A percentile compares a stretch with the other conserved stretches of the same genome.
Evolutionary conservation across 2,329 filamentous ascomycete genomes (phyloP).

Genomic region (Emericellopsis cladophorae): DNA sequence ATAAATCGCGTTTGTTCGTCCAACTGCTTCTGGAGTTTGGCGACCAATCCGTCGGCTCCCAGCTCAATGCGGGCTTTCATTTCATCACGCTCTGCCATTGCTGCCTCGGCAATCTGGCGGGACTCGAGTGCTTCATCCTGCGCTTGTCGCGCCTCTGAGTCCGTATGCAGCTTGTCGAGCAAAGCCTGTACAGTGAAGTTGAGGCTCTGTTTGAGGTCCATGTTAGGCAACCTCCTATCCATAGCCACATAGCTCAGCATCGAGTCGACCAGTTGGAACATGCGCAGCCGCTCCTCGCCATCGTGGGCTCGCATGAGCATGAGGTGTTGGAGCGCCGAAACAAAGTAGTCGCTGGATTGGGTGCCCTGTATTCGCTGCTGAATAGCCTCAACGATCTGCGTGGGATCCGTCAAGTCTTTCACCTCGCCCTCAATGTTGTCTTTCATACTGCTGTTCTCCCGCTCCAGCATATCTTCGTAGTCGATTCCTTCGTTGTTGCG

Average conservation of each 20-base stretch:
- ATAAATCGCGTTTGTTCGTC: conserved; percentile 88
- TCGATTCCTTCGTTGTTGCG: conserved; percentile 92
- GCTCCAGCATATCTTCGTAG: conserved; percentile 92
- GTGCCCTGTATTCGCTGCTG: conserved; percentile 72
- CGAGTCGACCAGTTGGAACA: conserved; percentile 97
- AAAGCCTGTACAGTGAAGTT: conserved; percentile 96
- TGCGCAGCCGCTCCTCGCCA: conserved; percentile 78
- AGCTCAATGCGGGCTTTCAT: conserved; percentile 80
- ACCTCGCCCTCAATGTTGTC: conserved; percentile 76
- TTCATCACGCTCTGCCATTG: conserved; percentile 92
- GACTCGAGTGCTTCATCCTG: conserved; percentile 85
- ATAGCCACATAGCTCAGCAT: conserved; percentile 99
- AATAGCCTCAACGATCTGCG: conserved; percentile 90
- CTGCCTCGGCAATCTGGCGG: conserved; percentile 85
- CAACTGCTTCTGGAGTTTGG: conserved; percentile 85
- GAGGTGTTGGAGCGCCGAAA: conserved; percentile 90
- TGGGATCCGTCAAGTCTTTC: conserved; percentile 84
- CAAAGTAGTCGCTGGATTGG: conserved; percentile 86
- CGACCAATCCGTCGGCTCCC: conserved; percentile 85
- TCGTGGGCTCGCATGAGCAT: conserved; percentile 86
- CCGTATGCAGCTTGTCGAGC: conserved; percentile 90
- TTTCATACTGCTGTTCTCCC: conserved; percentile 80
- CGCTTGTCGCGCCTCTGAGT: conserved; percentile 85
- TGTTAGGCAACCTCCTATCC: conserved; percentile 88
- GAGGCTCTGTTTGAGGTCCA: conserved; percentile 94